Percentiles rank a stretch among this genome's conserved stretches.
phyloP scores from a whole-genome alignment of 306 rosid genomes.

The Dicorynia guianensis region DNA sequence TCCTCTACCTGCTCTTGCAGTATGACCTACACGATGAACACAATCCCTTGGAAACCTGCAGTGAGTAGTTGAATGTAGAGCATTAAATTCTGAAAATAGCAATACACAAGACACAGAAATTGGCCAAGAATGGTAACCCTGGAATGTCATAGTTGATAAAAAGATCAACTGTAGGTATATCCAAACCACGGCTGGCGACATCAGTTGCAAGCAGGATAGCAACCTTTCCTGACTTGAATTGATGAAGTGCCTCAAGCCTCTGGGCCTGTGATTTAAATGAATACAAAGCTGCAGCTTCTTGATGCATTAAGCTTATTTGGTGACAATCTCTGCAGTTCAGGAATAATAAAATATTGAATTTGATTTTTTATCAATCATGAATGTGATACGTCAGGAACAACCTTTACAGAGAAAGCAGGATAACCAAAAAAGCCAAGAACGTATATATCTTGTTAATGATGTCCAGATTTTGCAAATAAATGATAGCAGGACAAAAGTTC shows the following conservation, averaged over 20 bases:
- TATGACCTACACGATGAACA: slow-evolving; percentile 93
- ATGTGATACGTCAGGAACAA: background rate
- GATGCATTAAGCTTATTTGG: slow-evolving; percentile 71
- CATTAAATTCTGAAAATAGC: slow-evolving; percentile 14
- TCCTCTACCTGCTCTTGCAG: slow-evolving; percentile 94
- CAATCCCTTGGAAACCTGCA: slow-evolving; percentile 83
- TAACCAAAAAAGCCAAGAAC: slow-evolving; percentile 4
- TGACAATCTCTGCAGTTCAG: slow-evolving; percentile 76
- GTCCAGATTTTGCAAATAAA: background rate
- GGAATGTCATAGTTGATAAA: slow-evolving; percentile 91
- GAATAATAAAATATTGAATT: slow-evolving; percentile 17
- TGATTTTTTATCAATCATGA: background rate
- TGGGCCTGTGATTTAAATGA: slow-evolving; percentile 81
- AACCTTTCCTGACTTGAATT: slow-evolving; percentile 82
- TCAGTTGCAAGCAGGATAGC: slow-evolving; percentile 88
- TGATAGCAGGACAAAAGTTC: background rate
- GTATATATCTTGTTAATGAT: background rate
- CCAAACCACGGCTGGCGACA: slow-evolving; percentile 95
- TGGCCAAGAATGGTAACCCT: slow-evolving; percentile 54
- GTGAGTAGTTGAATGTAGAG: slow-evolving; percentile 30
- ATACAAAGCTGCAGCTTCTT: slow-evolving; percentile 72
- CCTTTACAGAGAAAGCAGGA: slow-evolving; percentile 6
- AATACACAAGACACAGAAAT: slow-evolving; percentile 27
- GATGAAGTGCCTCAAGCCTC: slow-evolving; percentile 80
- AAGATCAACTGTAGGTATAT: slow-evolving; percentile 90